A percentile compares a stretch with the other conserved stretches of the same genome.
Conservation (phyloP, 73 alveolate species). For the Vitrella brassicaformis region DNA sequence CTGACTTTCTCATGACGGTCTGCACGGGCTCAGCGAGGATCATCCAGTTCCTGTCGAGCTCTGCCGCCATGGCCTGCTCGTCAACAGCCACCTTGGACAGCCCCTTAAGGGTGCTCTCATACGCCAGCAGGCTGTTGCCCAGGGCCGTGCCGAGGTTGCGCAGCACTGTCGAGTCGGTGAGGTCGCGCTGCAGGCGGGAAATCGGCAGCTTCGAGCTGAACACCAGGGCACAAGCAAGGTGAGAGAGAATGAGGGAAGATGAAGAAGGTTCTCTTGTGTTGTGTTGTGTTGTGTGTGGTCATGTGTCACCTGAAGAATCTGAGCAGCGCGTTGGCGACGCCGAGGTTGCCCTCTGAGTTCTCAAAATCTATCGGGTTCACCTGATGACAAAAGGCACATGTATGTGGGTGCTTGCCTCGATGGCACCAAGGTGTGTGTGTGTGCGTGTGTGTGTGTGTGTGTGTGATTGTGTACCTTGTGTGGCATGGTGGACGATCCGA, state of each 20-base stretch:
- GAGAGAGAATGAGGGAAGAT: background rate
- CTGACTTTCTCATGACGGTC: slow-evolving; percentile 71
- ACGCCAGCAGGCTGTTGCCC: slow-evolving; percentile 55
- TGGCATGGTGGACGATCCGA: slow-evolving; percentile 88
- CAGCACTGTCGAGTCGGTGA: slow-evolving; percentile 80
- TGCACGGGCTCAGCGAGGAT: slow-evolving; percentile 77
- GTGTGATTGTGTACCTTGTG: slow-evolving; percentile 50
- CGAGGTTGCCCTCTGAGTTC: slow-evolving; percentile 82
- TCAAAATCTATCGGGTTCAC: slow-evolving; percentile 82
- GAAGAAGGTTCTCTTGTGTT: background rate
- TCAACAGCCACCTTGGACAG: slow-evolving; percentile 61
- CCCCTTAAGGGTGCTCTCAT: slow-evolving; percentile 53
- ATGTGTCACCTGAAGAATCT: slow-evolving; percentile 2
- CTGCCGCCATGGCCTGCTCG: slow-evolving; percentile 45
- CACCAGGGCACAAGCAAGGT: background rate
- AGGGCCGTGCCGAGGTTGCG: slow-evolving; percentile 71
- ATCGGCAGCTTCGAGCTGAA: slow-evolving; percentile 65
- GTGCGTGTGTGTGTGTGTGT: too few species aligned
- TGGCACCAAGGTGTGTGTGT: too few species aligned
- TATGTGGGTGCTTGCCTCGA: too few species aligned
- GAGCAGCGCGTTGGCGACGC: slow-evolving; percentile 56
- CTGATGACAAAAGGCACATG: background rate
- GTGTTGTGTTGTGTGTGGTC: too few species aligned
- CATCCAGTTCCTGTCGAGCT: slow-evolving; percentile 53
- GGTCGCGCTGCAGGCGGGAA: slow-evolving; percentile 73